phyloP scores from a whole-genome alignment of 441 rosid species.

The Adansonia madagascariensis region DNA sequence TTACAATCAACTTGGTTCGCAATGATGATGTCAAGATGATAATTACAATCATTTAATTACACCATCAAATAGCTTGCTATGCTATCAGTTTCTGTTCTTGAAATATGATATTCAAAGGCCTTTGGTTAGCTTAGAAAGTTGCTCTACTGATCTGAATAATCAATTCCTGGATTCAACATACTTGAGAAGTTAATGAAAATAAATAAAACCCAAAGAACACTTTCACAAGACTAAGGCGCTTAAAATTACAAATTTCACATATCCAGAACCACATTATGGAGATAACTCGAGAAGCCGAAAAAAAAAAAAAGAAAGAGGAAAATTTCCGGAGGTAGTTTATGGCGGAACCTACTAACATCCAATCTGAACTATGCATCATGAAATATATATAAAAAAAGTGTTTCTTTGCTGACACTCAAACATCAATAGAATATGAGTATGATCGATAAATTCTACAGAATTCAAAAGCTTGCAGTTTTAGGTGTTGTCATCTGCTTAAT shows the following conservation, averaged over 20 bases:
- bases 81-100: background rate
- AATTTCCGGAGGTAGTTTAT: background rate
- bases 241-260: background rate
- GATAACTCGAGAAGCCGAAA: background rate
- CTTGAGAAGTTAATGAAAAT: background rate
- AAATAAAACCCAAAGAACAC: background rate
- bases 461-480: background rate
- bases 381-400: conserved; percentile 21
- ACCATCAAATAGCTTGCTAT: background rate
- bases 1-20: conserved; percentile 3
- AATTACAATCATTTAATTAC: conserved; percentile 13
- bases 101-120: background rate
- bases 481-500: conserved; percentile 26
- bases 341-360: background rate
- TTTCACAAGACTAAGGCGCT: background rate
- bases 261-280: background rate
- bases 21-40: conserved; percentile 18
- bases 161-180: background rate
- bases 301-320: background rate
- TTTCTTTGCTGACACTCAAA: conserved; percentile 6
- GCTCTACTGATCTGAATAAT: background rate
- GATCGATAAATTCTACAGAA: conserved; percentile 34
- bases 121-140: background rate
- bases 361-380: background rate
- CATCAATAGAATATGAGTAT: conserved; percentile 10